A percentile compares a stretch with the other conserved stretches of the same genome.
These are phyloP conservation scores for Neurospora sp. DNA, from an alignment of 495 filamentous ascomycete species.

Conservation along the genomic window DNA sequence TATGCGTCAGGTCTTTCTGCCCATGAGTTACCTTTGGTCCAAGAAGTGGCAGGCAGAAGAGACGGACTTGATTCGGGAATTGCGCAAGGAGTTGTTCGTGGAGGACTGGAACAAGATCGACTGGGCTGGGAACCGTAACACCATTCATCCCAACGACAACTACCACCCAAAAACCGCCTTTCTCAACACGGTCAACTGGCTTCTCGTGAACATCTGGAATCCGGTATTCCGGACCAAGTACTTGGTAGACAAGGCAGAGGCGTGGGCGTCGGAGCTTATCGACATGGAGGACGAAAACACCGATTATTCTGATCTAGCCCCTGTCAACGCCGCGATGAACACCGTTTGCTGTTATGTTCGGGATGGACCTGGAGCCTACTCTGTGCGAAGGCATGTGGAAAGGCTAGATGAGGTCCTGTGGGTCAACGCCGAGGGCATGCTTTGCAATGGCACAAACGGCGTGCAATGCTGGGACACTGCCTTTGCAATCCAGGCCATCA, in stretches of 20 bases:
- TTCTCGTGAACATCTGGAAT: slow-evolving; percentile 67
- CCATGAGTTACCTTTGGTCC: slow-evolving; percentile 86
- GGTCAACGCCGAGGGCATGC: slow-evolving; percentile 86
- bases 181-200: slow-evolving; percentile 62
- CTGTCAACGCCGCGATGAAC: slow-evolving; percentile 86
- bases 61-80: slow-evolving; percentile 56
- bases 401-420: slow-evolving; percentile 79
- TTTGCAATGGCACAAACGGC: slow-evolving; percentile 92
- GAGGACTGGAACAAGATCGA: slow-evolving; percentile 69
- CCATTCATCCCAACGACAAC: slow-evolving; percentile 68
- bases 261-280: slow-evolving; percentile 61
- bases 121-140: slow-evolving; percentile 71
- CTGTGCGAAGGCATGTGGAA: slow-evolving; percentile 69
- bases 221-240: slow-evolving; percentile 55
- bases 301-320: slow-evolving; percentile 74
- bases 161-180: slow-evolving; percentile 88
- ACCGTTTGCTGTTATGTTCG: slow-evolving; percentile 70
- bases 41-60: slow-evolving; percentile 62
- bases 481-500: slow-evolving; percentile 72
- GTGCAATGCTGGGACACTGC: slow-evolving; percentile 95
- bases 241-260: slow-evolving; percentile 57
- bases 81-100: slow-evolving; percentile 78
- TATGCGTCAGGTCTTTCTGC: slow-evolving; percentile 83
- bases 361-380: slow-evolving; percentile 68
- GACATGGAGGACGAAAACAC: slow-evolving; percentile 85